These are phyloP conservation scores for Nepenthes gracilis DNA, from an alignment of 148 eudicot species.

Conservation along the genomic window DNA sequence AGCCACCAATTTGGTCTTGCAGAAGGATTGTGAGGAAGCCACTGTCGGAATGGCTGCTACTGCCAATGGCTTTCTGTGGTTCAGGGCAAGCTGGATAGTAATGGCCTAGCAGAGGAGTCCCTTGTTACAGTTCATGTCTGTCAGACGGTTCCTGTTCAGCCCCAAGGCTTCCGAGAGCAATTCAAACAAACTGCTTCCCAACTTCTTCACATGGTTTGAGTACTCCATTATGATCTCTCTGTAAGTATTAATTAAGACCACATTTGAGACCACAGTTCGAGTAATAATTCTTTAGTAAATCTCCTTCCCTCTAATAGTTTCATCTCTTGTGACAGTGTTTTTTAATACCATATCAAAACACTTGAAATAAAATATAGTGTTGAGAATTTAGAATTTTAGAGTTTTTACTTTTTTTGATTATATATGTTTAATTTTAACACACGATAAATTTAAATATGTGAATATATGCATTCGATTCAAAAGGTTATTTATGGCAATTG, in stretches of 20 bases:
- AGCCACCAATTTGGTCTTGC: slow-evolving; percentile 19
- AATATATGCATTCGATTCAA: too few species aligned
- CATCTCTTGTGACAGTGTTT: too few species aligned
- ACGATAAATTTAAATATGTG: too few species aligned
- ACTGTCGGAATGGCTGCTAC: slow-evolving; percentile 9
- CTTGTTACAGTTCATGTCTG: slow-evolving; percentile 24
- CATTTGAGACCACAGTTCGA: background rate
- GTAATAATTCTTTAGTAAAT: background rate
- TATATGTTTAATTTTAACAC: too few species aligned
- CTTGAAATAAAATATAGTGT: too few species aligned
- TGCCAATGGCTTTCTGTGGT: slow-evolving; percentile 19
- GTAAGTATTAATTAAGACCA: background rate
- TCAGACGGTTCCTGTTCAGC: slow-evolving; percentile 15
- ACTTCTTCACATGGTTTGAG: slow-evolving; percentile 12
- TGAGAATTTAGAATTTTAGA: too few species aligned
- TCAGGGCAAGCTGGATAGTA: slow-evolving; percentile 42
- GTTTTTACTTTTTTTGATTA: too few species aligned
- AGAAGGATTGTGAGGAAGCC: slow-evolving; percentile 16
- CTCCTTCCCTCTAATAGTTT: too few species aligned
- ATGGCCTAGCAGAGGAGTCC: slow-evolving; percentile 23
- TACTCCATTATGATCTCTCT: slow-evolving; percentile 25
- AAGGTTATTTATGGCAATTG: too few species aligned
- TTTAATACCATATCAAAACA: too few species aligned
- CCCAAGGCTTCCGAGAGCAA: slow-evolving; percentile 28
- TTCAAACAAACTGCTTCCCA: slow-evolving; percentile 16